Evolutionary conservation across 2,329 filamentous ascomycete species (phyloP), one percentile per base, ranked within the genome.

Genomic region (Alternaria ventricosa): DNA sequence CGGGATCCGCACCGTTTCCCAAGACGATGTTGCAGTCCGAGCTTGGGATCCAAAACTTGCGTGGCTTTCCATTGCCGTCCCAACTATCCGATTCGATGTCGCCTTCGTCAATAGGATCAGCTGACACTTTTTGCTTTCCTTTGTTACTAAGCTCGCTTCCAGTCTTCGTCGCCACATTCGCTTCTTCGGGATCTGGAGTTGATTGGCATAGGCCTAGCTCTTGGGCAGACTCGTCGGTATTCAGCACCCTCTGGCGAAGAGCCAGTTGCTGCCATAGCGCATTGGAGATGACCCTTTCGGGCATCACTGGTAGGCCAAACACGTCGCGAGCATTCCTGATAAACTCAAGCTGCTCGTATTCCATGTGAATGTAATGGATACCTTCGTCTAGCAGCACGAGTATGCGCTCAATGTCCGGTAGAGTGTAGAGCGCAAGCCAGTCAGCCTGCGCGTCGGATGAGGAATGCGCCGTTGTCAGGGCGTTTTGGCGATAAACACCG

Each of bases 211-310:
- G 69, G 0, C 86, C 86, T 5, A 88, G 80, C 66, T 87, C 86
- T 69, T 86, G 77, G n/a, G 84, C 82, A 13, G 77, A 71, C 22
- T 87, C 84, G 18, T 81, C 78, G 5, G 85, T 83, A 65, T 86
- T 87, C 55, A 87, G 72, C 5, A 88, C 84, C 54, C 80, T 83
- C 66, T 88, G 86, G 11, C 86, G 81, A 5, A 88, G 79, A 57
- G 86, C 85, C 71, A 87, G 84, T 64, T 86, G 83, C 77, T 86
- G 85, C 87, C 87, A 88, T 8, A 88, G 72, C 2, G 86, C 86
- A 68, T 85, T 84, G 4, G 82, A 84, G 41, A 87, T 84, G 50
- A 87, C 84, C 57, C 83, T 83, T 55, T 87, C 86, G 1, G 85
- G 84, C 73, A 88, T 80, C 33, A 87, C 82, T 3, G 85, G 85